Base-by-base conservation (phyloP, 202 grass and related monocot species). In the Bolboschoenoplectus hybrid region DNA sequence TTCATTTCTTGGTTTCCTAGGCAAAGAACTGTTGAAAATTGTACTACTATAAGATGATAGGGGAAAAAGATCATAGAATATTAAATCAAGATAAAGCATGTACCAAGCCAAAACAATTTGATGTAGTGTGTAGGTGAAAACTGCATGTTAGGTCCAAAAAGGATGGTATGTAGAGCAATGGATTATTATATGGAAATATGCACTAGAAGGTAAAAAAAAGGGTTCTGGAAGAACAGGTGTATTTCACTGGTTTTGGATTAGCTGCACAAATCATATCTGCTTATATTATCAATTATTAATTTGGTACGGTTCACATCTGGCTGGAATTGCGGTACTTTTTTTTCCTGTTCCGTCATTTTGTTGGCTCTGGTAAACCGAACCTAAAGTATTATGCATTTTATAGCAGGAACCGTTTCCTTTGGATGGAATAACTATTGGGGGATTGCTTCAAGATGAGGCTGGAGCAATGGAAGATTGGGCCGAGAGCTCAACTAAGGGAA, bases 401-500 rank as follows among this genome's bases (percentile, higher is more conserved):
- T 64, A 60, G 38, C 88, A 97, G 95, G 92, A 97, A 66, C 58
- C 85, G 60, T 93, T 97, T 72, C 91, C 89, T 0, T 68, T 89
- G 65, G 89, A 92, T 50, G 95, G 86, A 62, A 89, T 91, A 81
- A 91, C 84, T 71, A 90, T 87, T 62, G 80, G 74, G 61, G 83
- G 89, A 64, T 86, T 73, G 10, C 46, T 87, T 50, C 87, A 93
- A 86, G 89, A 91, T 16, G 89, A 85, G 3, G 45, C 43, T 36
- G 69, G 17, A 47, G 50, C 43, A 5, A 84, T 44, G 8, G 83
- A 55, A 12, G 87, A 90, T 26, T 80, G 73, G 49, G 52, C 87
- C 7, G 89, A 84, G 65, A 80, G 73, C 68, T 86, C 91, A 84
- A 76, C 87, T 9, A 87, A 88, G 39, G 76, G 39, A 38, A 89